Evolutionary conservation across 2,329 filamentous ascomycete genomes (phyloP).

Genomic region (Neocatenulostroma microsporum): DNA sequence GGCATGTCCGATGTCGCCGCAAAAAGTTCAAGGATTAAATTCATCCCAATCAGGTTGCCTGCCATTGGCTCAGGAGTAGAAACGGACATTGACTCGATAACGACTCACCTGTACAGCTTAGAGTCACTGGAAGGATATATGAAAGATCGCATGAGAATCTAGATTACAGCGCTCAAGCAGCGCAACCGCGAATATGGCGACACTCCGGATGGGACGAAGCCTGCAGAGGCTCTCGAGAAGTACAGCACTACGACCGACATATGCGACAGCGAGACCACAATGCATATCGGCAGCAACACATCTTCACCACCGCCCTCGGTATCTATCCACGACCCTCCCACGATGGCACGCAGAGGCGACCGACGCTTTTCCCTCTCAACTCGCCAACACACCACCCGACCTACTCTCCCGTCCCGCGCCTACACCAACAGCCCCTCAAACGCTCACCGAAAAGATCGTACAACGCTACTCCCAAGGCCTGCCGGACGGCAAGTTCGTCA

Average conservation of each 20-base stretch:
- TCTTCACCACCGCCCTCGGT: conserved; percentile 20
- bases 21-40: not conserved
- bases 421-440: conserved; percentile 54
- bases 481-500: conserved; percentile 64
- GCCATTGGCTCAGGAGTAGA: too few relatives aligned
- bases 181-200: conserved; percentile 11
- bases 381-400: conserved; percentile 58
- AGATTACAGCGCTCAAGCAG: not conserved
- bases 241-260: conserved; percentile 1
- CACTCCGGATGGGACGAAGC: conserved; percentile 14
- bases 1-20: not conserved
- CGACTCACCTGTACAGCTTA: not conserved
- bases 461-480: conserved; percentile 74
- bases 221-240: conserved; percentile 13
- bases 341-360: conserved; percentile 29
- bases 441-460: conserved; percentile 86
- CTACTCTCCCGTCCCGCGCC: conserved; percentile 58
- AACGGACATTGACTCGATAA: too few relatives aligned
- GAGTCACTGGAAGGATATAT: not conserved
- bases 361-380: conserved; percentile 57
- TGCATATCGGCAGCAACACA: conserved; percentile 8
- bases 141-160: not conserved
- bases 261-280: conserved; percentile 5
- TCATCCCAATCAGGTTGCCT: too few relatives aligned
- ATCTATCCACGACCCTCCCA: conserved; percentile 17